Evolutionary conservation across 805 yeast genomes (phyloP), one percentile per base, ranked within the genome.

Genomic region (Yamadazyma olivae): DNA sequence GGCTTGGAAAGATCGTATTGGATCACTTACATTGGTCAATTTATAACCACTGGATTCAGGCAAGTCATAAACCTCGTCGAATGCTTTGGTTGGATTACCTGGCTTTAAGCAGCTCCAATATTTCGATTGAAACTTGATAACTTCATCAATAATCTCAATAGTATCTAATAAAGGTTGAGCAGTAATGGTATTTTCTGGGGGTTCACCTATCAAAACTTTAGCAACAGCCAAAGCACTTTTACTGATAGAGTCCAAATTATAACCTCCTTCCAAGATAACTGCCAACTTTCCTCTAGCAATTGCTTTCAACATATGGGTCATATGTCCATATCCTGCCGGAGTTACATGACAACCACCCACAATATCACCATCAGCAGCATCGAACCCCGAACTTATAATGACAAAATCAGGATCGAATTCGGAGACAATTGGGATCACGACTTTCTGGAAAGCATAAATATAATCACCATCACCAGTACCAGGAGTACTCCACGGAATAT

Each of bases 311-410:
- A 81, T 73, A 54, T 89, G 95, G 3, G 97, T 86, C 96, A 93
- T 89, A 45, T 89, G 90, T 6, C 96, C 97, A 57, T 93, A 93
- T 10, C 96, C 96, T 25, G 89, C 83, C 2, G 99, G 99, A 0
- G 96, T 75, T 2, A 93, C 95, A 56, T 87, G 95, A 58, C 97
- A 93, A 31, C 91, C 95, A 8, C 99, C 99, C 44, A 93, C 86
- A 40, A 88, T 82, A 60, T 93, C 99, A 41, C 98, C 98, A 51
- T 87, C 96, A 1, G 99, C 99, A 15, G 99, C 99, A 64, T 93
- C 99, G 51, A 93, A 93, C 0, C 99, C 99, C 0, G 98, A 81
- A 14, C 96, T 86, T 21, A 93, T 81, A 23, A 93, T 87, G 4
- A 90, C 91, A 45, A 93, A 70, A 62, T 93, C 99, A 0, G 99